Evolutionary conservation across 441 rosid species (phyloP).

Genomic region (Eutrema salsugineum): DNA sequence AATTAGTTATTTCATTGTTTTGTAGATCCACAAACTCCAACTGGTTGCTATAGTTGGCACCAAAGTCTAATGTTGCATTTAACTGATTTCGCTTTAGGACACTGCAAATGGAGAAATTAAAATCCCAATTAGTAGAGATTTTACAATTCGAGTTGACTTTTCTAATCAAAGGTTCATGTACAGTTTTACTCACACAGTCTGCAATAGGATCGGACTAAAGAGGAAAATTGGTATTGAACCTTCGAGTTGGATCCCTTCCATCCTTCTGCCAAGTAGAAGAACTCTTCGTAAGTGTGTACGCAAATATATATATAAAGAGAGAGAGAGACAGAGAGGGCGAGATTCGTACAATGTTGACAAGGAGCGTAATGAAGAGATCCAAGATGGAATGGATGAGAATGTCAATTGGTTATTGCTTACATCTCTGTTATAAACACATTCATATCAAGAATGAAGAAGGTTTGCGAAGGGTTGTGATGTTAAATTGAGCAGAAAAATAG

Average conservation of each 20-base stretch:
- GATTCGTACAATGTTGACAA: slow-evolving; percentile 64
- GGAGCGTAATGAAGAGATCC: slow-evolving; percentile 42
- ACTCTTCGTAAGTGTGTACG: neutral
- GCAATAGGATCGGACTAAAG: slow-evolving; percentile 44
- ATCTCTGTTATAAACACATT: slow-evolving; percentile 49
- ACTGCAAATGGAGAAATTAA: slow-evolving; percentile 29
- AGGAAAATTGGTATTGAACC: slow-evolving; percentile 52
- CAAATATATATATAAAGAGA: neutral
- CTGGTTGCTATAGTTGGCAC: slow-evolving; percentile 32
- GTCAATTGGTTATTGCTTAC: slow-evolving; percentile 57
- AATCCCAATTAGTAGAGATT: neutral
- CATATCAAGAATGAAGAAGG: neutral
- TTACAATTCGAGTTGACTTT: neutral
- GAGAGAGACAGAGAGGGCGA: neutral
- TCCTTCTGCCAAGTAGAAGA: slow-evolving; percentile 40
- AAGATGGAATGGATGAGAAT: slow-evolving; percentile 48
- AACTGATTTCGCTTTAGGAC: slow-evolving; percentile 42
- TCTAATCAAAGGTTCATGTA: neutral
- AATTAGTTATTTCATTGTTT: slow-evolving; percentile 38
- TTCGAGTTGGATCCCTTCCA: slow-evolving; percentile 47
- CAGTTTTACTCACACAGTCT: slow-evolving; percentile 49
- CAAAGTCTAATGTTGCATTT: slow-evolving; percentile 49
- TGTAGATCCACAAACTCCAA: slow-evolving; percentile 51
- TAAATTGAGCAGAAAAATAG: neutral
- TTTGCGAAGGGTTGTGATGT: neutral